phyloP scores from a whole-genome alignment of 176 grass and related monocot species.

The Musa itinerans region DNA sequence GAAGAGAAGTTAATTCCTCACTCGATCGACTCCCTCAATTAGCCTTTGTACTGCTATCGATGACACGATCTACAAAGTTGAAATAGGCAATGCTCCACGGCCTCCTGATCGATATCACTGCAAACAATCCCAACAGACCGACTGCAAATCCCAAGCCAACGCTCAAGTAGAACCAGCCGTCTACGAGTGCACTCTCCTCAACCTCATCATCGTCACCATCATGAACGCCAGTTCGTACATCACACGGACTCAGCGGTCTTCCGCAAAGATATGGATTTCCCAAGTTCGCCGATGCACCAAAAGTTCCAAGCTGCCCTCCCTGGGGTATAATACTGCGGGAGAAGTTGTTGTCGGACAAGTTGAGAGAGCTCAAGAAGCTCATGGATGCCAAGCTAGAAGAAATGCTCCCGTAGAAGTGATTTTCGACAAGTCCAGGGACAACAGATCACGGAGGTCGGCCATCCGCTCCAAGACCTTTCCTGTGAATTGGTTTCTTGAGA shows the following conservation, averaged over 20 bases:
- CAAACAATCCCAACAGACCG: conserved; percentile 8
- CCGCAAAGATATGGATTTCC: conserved; percentile 26
- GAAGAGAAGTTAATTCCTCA: neutral
- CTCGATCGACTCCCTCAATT: neutral
- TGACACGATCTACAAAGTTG: neutral
- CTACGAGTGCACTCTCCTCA: neutral
- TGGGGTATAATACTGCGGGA: conserved; percentile 22
- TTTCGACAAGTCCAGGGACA: conserved; percentile 27
- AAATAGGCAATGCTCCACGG: conserved; percentile 8
- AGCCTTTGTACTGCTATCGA: neutral
- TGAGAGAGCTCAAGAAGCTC: conserved; percentile 17
- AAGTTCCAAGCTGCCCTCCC: conserved; percentile 13
- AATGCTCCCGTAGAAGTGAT: conserved; percentile 16
- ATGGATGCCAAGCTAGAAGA: conserved; percentile 12
- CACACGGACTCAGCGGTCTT: conserved; percentile 14
- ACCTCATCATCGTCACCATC: neutral
- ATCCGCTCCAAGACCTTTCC: conserved; percentile 14
- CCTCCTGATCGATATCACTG: neutral
- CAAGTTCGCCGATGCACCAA: conserved; percentile 1
- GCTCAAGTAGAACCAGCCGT: conserved; percentile 14
- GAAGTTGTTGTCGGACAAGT: conserved; percentile 32
- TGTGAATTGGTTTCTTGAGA: conserved; percentile 15
- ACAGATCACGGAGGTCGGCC: neutral
- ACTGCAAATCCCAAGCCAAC: neutral
- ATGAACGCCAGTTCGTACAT: neutral